Percentiles rank a stretch among this genome's conserved stretches.
phyloP scores from a whole-genome alignment of 495 filamentous ascomycete genomes.

The Cercophora samala region DNA sequence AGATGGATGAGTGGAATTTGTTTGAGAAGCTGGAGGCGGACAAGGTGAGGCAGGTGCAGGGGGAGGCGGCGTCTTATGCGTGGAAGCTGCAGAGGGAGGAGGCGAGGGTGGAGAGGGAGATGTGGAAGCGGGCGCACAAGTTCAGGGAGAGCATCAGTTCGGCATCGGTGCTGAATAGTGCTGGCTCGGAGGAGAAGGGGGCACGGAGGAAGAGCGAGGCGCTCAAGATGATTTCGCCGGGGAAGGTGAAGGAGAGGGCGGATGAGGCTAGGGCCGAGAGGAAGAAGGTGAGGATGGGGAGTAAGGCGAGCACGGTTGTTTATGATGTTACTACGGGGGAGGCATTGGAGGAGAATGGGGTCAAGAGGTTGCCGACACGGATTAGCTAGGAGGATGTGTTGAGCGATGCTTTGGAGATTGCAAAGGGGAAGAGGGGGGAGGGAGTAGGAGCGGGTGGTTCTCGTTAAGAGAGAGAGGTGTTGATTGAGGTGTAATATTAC shows the following conservation, averaged over 20 bases:
- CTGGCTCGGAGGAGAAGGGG: no score
- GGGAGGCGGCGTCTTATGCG: neutral
- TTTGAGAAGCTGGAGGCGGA: slow-evolving; percentile 41
- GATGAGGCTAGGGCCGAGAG: neutral
- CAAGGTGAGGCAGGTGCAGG: slow-evolving; percentile 18
- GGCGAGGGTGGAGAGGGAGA: neutral
- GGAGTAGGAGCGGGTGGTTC: no score
- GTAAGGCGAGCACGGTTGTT: neutral
- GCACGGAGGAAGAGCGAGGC: neutral
- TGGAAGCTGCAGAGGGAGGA: neutral
- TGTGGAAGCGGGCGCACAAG: neutral
- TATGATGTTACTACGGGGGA: neutral
- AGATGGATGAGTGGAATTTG: slow-evolving; percentile 47
- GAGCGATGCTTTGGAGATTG: neutral
- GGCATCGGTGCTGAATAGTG: no score
- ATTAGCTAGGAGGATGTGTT: neutral
- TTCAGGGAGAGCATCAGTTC: neutral
- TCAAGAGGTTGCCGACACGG: neutral
- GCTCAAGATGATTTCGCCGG: neutral
- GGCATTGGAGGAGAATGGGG: neutral
- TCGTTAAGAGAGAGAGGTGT: no score
- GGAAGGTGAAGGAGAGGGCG: neutral
- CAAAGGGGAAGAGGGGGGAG: neutral
- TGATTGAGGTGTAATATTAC: no score
- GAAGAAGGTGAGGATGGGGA: neutral